Evolutionary conservation across 768 basidiomycete genomes (phyloP).

Genomic region (Boletus rex-veris): DNA sequence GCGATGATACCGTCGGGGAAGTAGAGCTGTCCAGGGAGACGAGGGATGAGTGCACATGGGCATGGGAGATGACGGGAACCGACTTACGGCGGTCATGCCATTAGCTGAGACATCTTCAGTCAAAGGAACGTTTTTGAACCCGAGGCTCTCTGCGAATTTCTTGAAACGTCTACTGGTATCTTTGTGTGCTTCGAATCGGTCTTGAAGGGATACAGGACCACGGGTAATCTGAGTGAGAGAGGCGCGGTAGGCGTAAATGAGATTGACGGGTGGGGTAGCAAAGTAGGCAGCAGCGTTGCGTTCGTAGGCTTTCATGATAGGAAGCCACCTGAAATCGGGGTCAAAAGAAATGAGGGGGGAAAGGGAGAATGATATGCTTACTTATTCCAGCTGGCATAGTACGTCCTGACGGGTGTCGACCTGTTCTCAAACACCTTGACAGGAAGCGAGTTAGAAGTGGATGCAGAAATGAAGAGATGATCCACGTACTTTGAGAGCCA

Average conservation of each 20-base stretch:
- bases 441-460: not conserved
- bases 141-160: conserved; percentile 58
- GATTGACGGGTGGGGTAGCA: conserved; percentile 92
- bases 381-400: conserved; percentile 91
- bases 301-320: conserved; percentile 94
- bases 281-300: conserved; percentile 80
- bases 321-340: conserved; percentile 62
- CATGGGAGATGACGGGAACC: not conserved
- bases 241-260: conserved; percentile 88
- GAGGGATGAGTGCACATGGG: not conserved
- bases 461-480: not conserved
- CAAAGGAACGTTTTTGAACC: conserved; percentile 69
- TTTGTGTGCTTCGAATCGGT: conserved; percentile 75
- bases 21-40: conserved; percentile 51
- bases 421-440: conserved; percentile 13
- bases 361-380: conserved; percentile 27
- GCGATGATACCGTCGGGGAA: conserved; percentile 80
- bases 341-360: not conserved
- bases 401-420: conserved; percentile 58
- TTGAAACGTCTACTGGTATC: conserved; percentile 68
- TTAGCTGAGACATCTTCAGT: conserved; percentile 69
- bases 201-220: conserved; percentile 59
- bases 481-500: conserved; percentile 59
- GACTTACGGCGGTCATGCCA: conserved; percentile 86
- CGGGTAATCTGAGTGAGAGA: conserved; percentile 72